Conservation (phyloP, 75 land plant species). For the Pinus albicaulis region DNA sequence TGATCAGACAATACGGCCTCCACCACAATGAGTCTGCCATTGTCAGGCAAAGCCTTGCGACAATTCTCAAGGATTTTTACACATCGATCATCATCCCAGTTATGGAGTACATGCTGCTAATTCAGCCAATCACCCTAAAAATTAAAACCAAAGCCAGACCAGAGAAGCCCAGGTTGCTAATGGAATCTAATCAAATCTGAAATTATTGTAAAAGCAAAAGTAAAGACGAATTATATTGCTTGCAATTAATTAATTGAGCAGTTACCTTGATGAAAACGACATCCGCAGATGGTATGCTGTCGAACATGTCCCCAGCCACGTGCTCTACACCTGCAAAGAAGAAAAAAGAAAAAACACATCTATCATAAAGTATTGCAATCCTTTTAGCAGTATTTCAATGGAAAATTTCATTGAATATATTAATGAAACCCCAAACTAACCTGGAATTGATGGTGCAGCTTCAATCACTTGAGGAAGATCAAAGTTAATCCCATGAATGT, state of each 20-base stretch:
- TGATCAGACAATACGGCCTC: conserved; percentile 6
- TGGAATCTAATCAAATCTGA: too few relatives aligned
- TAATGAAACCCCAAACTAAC: conserved; percentile 2
- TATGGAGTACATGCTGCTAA: conserved; percentile 23
- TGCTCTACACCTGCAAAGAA: not conserved
- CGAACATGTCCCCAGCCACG: conserved; percentile 9
- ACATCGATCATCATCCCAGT: conserved; percentile 34
- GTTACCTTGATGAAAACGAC: conserved; percentile 11
- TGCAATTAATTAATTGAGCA: too few relatives aligned
- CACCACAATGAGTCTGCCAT: conserved; percentile 24
- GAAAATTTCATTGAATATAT: not conserved
- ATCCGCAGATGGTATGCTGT: conserved; percentile 5
- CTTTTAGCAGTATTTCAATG: too few relatives aligned
- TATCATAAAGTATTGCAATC: too few relatives aligned
- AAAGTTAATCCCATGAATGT: conserved; percentile 21
- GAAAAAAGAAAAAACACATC: too few relatives aligned
- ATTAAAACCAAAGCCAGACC: not conserved
- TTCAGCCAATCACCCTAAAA: not conserved
- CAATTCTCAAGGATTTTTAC: conserved; percentile 32
- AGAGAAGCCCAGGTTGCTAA: not conserved
- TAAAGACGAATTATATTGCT: not conserved
- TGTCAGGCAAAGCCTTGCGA: conserved; percentile 11
- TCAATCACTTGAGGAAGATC: conserved; percentile 6
- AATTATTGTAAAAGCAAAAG: not conserved
- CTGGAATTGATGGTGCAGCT: not conserved